A percentile compares a stretch with the other conserved stretches of the same genome.
phyloP scores from a whole-genome alignment of 1,284 basidiomycete species.

The Blastosporella zonata region DNA sequence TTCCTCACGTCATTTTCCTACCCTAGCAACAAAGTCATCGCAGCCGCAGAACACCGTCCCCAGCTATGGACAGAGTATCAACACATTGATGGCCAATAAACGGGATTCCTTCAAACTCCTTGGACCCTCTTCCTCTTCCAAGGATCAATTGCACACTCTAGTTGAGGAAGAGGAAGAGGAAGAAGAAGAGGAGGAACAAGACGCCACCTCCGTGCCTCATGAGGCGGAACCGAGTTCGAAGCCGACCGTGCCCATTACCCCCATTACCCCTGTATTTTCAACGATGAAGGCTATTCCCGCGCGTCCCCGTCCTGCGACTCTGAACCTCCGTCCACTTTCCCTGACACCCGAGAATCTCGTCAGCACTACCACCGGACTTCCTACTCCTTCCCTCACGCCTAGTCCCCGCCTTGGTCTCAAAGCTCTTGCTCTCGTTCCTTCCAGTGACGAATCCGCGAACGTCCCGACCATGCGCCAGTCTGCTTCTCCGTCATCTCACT shows the following conservation, averaged over 20 bases:
- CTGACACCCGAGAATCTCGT: constrained; percentile 51
- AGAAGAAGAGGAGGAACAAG: constrained; percentile 39
- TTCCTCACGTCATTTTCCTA: constrained; percentile 13
- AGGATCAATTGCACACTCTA: constrained; percentile 73
- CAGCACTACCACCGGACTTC: constrained; percentile 38
- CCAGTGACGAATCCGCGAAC: constrained; percentile 24
- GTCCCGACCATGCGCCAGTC: constrained; percentile 17
- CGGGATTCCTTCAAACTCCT: constrained; percentile 78
- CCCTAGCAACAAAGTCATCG: constrained; percentile 49
- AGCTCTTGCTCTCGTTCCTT: constrained; percentile 45
- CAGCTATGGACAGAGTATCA: constrained; percentile 39
- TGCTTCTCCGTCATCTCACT: constrained; percentile 21
- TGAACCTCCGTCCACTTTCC: constrained; percentile 69
- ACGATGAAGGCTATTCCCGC: constrained; percentile 33
- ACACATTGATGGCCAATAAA: constrained; percentile 49
- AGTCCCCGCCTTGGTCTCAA: constrained; percentile 44
- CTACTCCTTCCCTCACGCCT: constrained; percentile 54
- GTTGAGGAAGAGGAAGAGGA: constrained; percentile 82
- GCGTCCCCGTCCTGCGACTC: constrained; percentile 58
- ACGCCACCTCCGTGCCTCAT: constrained; percentile 17
- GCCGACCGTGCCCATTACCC: constrained; percentile 19
- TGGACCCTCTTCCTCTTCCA: constrained; percentile 54
- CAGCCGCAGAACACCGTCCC: constrained; percentile 47
- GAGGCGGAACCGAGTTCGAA: constrained; percentile 21
- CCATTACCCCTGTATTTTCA: constrained; percentile 24